Evolutionary conservation across 1,139 yeast genomes (phyloP), one percentile per base, ranked within the genome.

Genomic region (Magnusiomyces paraingens): DNA sequence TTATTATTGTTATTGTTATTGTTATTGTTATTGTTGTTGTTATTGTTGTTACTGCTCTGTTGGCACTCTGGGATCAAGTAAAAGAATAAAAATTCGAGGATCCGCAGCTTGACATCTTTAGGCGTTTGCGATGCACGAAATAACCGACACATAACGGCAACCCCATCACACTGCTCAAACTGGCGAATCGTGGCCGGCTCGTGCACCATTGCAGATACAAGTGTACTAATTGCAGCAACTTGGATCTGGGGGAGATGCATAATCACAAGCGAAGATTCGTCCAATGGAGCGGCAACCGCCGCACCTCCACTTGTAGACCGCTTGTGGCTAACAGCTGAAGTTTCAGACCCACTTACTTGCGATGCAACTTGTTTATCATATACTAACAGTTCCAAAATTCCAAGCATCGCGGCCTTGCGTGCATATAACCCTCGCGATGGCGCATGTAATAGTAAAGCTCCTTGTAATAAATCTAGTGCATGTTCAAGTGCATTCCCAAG

Each of bases 21-120:
- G n/a, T n/a, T 18, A 17, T 18, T 40, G 15, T 58, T 71, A 67
- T 55, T 79, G 63, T n/a, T 58, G 47, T 45, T 46, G 4, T 41
- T 46, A 15, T 41, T 46, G 20, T 46, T 48, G n/a, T 39, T 39
- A 12, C 40, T 41, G 1, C 32, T 50, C 20, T 58, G 55, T 17
- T 62, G 68, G 2, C 77, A 70, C 66, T 86, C 94, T n/a, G 89
- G 91, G 6, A 81, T 76, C 56, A 86, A 68, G 63, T 86, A 86
- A 64, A 86, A 84, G 56, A 86, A 78, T 55, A 86, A 70, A 65
- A 86, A 86, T 68, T 86, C 94, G 50, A 86, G 76, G 32, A 84
- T 77, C 61, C 84, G 82, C 59, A 84, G 79, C 58, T 72, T 71
- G 46, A 72, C 73, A 20, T 66, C 64, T 50, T 72, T 71, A 11